Conservation (phyloP, 805 yeast genomes). For the Yarrowia sp. region DNA sequence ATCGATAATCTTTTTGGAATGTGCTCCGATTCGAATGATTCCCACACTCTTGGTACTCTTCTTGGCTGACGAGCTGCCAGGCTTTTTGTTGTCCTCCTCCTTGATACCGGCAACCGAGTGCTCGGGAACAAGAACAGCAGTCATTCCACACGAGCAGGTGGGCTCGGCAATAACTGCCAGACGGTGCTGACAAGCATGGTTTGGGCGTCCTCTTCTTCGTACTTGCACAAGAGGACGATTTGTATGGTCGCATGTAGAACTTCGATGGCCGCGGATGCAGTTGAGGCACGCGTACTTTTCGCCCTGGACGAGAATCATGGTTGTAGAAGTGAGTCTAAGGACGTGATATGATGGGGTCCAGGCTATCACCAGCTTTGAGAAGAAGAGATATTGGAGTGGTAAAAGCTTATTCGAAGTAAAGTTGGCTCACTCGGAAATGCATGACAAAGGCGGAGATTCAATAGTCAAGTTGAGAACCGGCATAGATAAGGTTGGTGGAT, state of each 20-base stretch:
- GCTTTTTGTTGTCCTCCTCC: constrained; percentile 13
- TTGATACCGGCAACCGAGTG: constrained; percentile 9
- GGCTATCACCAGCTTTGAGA: not conserved
- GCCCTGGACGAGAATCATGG: constrained; percentile 74
- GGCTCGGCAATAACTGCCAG: constrained; percentile 44
- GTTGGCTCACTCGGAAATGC: not conserved
- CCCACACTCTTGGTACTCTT: constrained; percentile 27
- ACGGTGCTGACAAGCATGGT: constrained; percentile 54
- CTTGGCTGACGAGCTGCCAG: not conserved
- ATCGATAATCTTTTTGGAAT: constrained; percentile 31
- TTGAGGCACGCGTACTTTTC: constrained; percentile 63
- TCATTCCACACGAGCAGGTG: constrained; percentile 25
- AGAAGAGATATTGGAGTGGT: not conserved
- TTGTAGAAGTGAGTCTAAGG: constrained; percentile 32
- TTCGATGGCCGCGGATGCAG: constrained; percentile 91
- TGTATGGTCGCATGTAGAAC: constrained; percentile 80
- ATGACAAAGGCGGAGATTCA: not conserved
- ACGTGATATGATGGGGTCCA: too few species aligned
- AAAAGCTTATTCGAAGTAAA: not conserved
- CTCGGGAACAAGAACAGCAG: constrained; percentile 18
- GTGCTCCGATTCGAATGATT: constrained; percentile 29
- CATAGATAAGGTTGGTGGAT: not conserved
- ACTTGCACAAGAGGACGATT: constrained; percentile 79
- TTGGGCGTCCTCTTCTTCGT: constrained; percentile 85
- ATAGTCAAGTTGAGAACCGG: not conserved